Percentiles rank a stretch among this genome's conserved stretches.
Conservation (phyloP, 2,329 filamentous ascomycete genomes). For the Fusarium cyanostomum region DNA sequence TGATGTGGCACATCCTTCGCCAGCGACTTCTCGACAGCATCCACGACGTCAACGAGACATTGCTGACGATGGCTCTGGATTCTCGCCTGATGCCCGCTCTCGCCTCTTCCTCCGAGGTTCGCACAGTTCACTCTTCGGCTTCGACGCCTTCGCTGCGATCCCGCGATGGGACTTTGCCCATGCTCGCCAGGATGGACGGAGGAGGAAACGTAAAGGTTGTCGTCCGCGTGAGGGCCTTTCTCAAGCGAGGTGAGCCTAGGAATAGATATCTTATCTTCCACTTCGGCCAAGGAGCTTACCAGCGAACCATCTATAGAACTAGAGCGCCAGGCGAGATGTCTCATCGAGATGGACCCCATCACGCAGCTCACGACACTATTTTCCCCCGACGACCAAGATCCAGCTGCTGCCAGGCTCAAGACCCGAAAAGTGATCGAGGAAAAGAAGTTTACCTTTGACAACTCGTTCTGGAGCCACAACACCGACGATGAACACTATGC, state of each 20-base stretch:
- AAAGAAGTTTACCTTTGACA: conserved; percentile 95
- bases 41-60: conserved; percentile 51
- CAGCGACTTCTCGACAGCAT: conserved; percentile 53
- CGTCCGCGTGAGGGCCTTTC: conserved; percentile 80
- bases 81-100: conserved; percentile 56
- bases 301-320: conserved; percentile 68
- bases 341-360: conserved; percentile 89
- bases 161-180: conserved; percentile 71
- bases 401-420: conserved; percentile 66
- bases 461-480: conserved; percentile 97
- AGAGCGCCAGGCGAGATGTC: conserved; percentile 81
- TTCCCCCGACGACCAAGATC: conserved; percentile 68
- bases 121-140: conserved; percentile 69
- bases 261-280: neutral
- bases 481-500: conserved; percentile 84
- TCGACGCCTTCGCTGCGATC: conserved; percentile 82
- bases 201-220: conserved; percentile 86
- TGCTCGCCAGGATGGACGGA: conserved; percentile 64
- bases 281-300: neutral
- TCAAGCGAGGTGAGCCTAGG: conserved; percentile 72
- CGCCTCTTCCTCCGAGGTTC: conserved; percentile 46
- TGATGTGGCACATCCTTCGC: conserved; percentile 54
- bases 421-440: conserved; percentile 82
- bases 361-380: conserved; percentile 86
- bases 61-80: conserved; percentile 55